phyloP scores from a whole-genome alignment of 345 rosid genomes.

The Populus deltoides region DNA sequence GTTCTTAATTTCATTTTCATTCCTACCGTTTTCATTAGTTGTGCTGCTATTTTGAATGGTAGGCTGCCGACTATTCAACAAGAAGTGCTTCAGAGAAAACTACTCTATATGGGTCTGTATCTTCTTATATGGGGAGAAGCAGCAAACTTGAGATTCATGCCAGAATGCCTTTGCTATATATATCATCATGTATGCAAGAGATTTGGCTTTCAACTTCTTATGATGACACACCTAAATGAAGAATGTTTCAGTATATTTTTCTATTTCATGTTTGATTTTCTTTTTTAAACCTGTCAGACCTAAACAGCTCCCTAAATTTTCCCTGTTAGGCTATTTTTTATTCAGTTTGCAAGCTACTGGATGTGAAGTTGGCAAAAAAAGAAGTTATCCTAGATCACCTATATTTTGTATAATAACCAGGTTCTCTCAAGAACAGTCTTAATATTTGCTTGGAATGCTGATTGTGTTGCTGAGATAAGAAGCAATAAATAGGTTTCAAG shows the following conservation, averaged over 20 bases:
- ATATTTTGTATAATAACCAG: too few relatives aligned
- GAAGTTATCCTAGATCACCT: too few relatives aligned
- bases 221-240: too few relatives aligned
- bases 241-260: not conserved
- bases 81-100: constrained; percentile 94
- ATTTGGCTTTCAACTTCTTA: not conserved
- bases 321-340: not conserved
- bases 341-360: too few relatives aligned
- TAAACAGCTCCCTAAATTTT: not conserved
- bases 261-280: not conserved
- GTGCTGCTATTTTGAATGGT: constrained; percentile 18
- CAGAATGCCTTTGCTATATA: constrained; percentile 96
- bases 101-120: constrained; percentile 88
- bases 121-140: constrained; percentile 99
- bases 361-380: too few relatives aligned
- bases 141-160: constrained; percentile 94
- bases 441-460: too few relatives aligned
- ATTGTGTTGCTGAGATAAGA: not conserved
- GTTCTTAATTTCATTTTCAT: not conserved
- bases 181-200: constrained; percentile 80
- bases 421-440: too few relatives aligned
- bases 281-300: not conserved
- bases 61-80: constrained; percentile 96
- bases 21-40: not conserved
- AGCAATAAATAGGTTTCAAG: not conserved